Percentiles rank a stretch among this genome's conserved stretches.
Conservation (phyloP, 1,284 basidiomycete species). For the Clitocybe nebularis region DNA sequence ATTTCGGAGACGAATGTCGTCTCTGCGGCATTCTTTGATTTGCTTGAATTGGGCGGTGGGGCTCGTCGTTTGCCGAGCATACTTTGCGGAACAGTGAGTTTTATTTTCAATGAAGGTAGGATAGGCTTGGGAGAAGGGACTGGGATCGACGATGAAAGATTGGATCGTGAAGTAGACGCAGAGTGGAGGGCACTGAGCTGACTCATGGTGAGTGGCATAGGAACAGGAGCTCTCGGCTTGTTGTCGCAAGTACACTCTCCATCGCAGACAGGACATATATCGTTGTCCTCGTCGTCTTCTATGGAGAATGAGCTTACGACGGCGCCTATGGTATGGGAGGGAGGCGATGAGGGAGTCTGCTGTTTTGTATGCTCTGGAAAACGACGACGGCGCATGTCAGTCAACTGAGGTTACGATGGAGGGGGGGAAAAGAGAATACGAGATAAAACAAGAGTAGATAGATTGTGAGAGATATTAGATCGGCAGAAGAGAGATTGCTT, state of each 20-base stretch:
- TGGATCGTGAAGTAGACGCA: constrained; percentile 5
- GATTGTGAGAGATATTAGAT: constrained; percentile 7
- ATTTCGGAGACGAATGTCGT: constrained; percentile 30
- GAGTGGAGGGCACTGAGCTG: constrained; percentile 26
- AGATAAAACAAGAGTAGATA: background rate
- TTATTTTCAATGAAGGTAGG: constrained; percentile 63
- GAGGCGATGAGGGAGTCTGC: constrained; percentile 58
- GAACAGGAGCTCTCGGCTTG: constrained; percentile 27
- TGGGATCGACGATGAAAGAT: constrained; percentile 13
- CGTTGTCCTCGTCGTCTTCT: constrained; percentile 69
- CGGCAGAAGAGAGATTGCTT: too few species aligned
- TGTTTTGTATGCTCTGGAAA: constrained; percentile 52
- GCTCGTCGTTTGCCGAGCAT: constrained; percentile 40
- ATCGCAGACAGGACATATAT: constrained; percentile 84
- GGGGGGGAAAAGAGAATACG: constrained; percentile 8
- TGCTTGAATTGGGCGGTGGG: constrained; percentile 19
- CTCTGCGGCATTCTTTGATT: constrained; percentile 23
- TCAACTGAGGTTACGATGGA: constrained; percentile 14
- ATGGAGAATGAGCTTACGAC: constrained; percentile 25
- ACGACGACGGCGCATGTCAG: constrained; percentile 12
- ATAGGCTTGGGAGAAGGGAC: constrained; percentile 18
- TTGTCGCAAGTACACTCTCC: constrained; percentile 72
- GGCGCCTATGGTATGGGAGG: constrained; percentile 58
- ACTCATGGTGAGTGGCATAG: constrained; percentile 25
- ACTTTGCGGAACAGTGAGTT: constrained; percentile 60